Evolutionary conservation across 805 yeast species (phyloP).

Genomic region (Yarrowia osloensis): DNA sequence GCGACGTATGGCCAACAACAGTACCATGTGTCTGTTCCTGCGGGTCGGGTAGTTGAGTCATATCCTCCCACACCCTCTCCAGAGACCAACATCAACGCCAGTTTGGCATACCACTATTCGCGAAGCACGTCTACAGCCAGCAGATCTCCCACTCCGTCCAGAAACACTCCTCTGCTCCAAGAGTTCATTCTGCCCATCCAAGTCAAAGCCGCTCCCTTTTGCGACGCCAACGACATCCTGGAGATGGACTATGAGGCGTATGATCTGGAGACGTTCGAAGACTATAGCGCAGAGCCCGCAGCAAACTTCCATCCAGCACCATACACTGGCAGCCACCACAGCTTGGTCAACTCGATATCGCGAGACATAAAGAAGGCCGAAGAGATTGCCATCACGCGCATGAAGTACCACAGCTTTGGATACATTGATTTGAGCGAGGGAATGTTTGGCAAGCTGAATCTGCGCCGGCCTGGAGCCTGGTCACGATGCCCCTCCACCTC

Average conservation of each 20-base stretch:
- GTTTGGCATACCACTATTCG: background rate
- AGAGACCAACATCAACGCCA: background rate
- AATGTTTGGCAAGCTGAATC: conserved; percentile 28
- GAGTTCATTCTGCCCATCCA: conserved; percentile 24
- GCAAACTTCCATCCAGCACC: conserved; percentile 24
- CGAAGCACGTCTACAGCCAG: background rate
- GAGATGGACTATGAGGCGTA: conserved; percentile 13
- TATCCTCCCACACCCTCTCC: conserved; percentile 23
- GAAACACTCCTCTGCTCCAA: conserved; percentile 2
- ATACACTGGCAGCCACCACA: background rate
- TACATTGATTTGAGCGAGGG: conserved; percentile 14
- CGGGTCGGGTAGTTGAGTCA: background rate
- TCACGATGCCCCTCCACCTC: background rate
- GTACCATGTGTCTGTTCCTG: background rate
- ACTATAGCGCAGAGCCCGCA: conserved; percentile 19
- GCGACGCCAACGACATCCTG: conserved; percentile 23
- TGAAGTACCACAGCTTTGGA: conserved; percentile 23
- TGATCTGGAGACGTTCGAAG: conserved; percentile 22
- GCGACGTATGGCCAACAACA: conserved; percentile 11
- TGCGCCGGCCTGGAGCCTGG: conserved; percentile 27
- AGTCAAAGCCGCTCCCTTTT: conserved; percentile 13
- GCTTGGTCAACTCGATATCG: background rate
- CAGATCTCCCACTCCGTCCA: background rate
- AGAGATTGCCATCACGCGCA: conserved; percentile 24
- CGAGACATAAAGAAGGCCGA: conserved; percentile 19